Evolutionary conservation across 2,329 filamentous ascomycete genomes (phyloP), one percentile per base, ranked within the genome.

Genomic region (Calonectria pseudoreteaudii): DNA sequence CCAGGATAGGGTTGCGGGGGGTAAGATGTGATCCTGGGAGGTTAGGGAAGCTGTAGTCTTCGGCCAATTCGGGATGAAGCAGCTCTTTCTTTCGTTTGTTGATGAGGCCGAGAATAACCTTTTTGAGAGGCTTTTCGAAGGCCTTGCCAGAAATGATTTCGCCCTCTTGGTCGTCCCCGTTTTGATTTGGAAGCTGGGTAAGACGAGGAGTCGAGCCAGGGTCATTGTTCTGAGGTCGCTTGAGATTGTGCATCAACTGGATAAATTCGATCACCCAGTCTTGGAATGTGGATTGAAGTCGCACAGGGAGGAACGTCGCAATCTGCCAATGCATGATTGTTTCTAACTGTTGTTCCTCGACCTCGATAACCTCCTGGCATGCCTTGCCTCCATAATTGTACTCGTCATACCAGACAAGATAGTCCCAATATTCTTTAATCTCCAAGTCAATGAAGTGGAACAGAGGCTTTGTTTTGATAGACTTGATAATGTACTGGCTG

Each of bases 241-340:
- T 99, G 75, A 96, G 89, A 16, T 88, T 86, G 81, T 98, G 96
- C 96, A 99, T 98, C 69, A 98, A 89, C 77, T 98, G 93, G 77
- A 99, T 94, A 84, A 98, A 99, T 82, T 98, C 95, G 18, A 98
- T 92, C 4, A 98, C 92, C 95, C 96, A 98, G 79, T 98, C 93
- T 75, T 96, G 91, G 87, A 99, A 99, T 13, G 93, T 91, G 0
- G 93, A 90, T 81, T 98, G 96, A 64, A 99, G 88, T 6, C 93
- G 92, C 0, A 87, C 83, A 0, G 97, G 97, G 1, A 99, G 86
- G 83, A 98, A 98, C 1, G 95, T 96, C 58, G 93, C 94, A 82
- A 99, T 93, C 84, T 99, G 97, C 97, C 97, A 99, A 85, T 98
- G 94, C 96, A 99, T 98, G 80, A 99, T 92, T 14, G 94, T 97